A percentile compares a stretch with the other conserved stretches of the same genome.
Evolutionary conservation across 106 monocot species (phyloP).

Genomic region (Apostasia shenzhenica): DNA sequence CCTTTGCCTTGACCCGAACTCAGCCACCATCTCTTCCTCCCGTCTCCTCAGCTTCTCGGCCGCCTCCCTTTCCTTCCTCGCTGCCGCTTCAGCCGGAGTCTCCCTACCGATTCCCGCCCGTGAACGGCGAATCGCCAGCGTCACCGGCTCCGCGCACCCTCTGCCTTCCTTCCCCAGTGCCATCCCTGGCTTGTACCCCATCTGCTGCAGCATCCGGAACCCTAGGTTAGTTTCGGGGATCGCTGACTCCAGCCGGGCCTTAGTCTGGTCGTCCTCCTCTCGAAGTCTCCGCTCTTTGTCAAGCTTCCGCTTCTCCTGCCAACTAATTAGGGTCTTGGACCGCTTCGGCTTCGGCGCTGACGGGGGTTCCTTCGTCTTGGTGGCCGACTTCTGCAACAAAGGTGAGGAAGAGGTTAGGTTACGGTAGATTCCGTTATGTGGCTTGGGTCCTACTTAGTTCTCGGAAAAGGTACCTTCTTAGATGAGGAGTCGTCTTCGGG

Average conservation of each 20-base stretch:
- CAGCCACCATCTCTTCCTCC: conserved; percentile 46
- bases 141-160: conserved; percentile 54
- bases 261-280: conserved; percentile 82
- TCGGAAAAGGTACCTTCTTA: conserved; percentile 25
- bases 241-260: conserved; percentile 31
- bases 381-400: conserved; percentile 7
- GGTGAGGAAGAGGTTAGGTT: not conserved
- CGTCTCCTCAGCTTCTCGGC: conserved; percentile 40
- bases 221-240: conserved; percentile 83
- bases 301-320: conserved; percentile 69
- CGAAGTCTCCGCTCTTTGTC: conserved; percentile 59
- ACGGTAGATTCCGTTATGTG: not conserved
- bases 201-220: conserved; percentile 76
- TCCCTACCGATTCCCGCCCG: conserved; percentile 73
- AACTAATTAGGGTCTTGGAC: conserved; percentile 24
- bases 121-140: conserved; percentile 70
- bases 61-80: conserved; percentile 40
- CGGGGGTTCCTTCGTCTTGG: conserved; percentile 3
- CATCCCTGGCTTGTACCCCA: conserved; percentile 78
- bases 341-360: conserved; percentile 24
- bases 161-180: conserved; percentile 47
- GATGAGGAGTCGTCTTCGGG: conserved; percentile 20
- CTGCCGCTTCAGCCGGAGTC: conserved; percentile 24
- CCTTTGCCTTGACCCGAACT: conserved; percentile 68
- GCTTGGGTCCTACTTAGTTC: not conserved